Evolutionary conservation across 2,329 filamentous ascomycete genomes (phyloP), one percentile per base, ranked within the genome.

Genomic region (Fusarium duplospermum): DNA sequence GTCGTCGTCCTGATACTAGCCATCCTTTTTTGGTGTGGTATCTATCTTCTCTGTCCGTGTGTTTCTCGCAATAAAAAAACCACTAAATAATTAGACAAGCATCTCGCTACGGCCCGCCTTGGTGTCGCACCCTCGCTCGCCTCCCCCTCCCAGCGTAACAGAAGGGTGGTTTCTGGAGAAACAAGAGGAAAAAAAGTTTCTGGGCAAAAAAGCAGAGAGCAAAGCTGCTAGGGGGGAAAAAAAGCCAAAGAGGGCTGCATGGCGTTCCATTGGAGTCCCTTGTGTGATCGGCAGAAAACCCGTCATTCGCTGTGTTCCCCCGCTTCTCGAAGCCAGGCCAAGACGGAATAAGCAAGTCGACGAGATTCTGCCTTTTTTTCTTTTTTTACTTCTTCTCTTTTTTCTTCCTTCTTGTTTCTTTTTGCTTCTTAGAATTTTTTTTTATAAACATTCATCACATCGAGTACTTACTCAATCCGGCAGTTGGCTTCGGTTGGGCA

Each of bases 241-340:
- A 66, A 72, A 69, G 57, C 57, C 65, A 61, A 66, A 50, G 45
- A 62, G 64, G 70, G 63, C 59, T 73, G 71, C 67, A 67, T 74
- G 64, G 71, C 54, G 70, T 72, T 72, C 69, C 70, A 72, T 69
- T 62, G 42, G 47, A 47, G 24, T 29, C 24, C 59, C 45, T 45
- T 47, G 13, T 62, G 66, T 57, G 71, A 74, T 74, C 71, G 71
- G 71, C 71, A 72, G 33, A 31, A 71, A 67, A 66, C 35, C 71
- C 68, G 58, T 64, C 60, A 62, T 62, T 62, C 33, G 61, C 52
- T 56, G 29, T 57, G 42, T 58, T 69, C 71, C 71, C 71, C 71
- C 72, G 71, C 72, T 74, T 74, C 72, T 74, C 71, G 71, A 74
- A 74, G 72, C 71, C 67, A 40, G 63, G 61, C 70, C 70, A 73